Base-by-base conservation (phyloP, 768 basidiomycete species). In the Rhizopogon rudus region DNA sequence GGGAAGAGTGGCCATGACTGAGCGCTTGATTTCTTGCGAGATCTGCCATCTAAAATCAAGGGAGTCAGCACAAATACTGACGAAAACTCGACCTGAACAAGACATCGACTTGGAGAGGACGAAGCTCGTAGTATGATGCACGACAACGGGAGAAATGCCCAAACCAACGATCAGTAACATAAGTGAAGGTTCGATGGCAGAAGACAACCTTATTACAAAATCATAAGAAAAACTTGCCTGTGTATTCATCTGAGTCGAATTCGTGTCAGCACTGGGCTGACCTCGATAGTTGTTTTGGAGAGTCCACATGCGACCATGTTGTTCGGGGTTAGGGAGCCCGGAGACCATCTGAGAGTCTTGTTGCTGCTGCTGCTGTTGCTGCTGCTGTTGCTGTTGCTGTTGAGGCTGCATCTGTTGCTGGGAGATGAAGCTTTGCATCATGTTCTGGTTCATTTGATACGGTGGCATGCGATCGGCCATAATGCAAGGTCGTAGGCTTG, bases 401-500 rank as follows among this genome's bases (percentile, higher is more conserved):
- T 71, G 73, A 37, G 70, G 71, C 49, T 67, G 70, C 55, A 75
- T 71, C 44, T 73, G 75, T 37, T 71, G 70, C 51, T 79, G 79
- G 58, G 75, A 73, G 33, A 75, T 71, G 61, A 80, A 67, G 55
- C 60, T 71, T 54, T 73, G 68, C 55, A 72, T 74, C 69, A 82
- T 79, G 68, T 71, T 76, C 61, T 66, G 69, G 56, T 81, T 70
- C 78, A 86, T 81, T 61, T 74, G 59, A 67, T 82, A 84, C 69
- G 75, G 77, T 63, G 76, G 65, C 51, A 76, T 66, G 68, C 79
- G 81, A 80, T 86, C 83, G 66, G 84, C 82, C 84, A 84, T 84
- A 70, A 72, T 74, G 72, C 72, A 68, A 61, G 60, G 60, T 58
- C 57, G 56, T 52, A 61, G 59, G 65, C 56, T 59, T 63, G 58